Base-by-base conservation (phyloP, 2,329 filamentous ascomycete genomes). In the Nothomitra cinnamomea region DNA sequence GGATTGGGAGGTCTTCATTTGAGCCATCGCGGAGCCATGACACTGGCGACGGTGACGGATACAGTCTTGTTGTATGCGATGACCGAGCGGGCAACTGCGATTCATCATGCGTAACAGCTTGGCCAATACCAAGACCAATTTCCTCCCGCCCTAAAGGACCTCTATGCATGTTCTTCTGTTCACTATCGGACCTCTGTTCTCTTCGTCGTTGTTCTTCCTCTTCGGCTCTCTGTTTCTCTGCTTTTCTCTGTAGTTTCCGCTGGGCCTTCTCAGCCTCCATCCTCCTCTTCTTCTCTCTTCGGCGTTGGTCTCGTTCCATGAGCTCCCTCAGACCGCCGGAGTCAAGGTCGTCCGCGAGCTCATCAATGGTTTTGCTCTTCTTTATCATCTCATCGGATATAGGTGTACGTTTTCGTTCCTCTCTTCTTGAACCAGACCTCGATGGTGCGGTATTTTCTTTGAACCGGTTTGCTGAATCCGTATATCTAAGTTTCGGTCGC, bases 251-350 rank as follows among this genome's bases (percentile, higher is more conserved):
- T 22, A 92, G 68, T 55, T 77, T 79, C 53, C 76, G 75, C 58
- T 84, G 79, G 22, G 82, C 68, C 58, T 76, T 79, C 57, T 87
- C 80, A 57, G 80, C 78, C 21, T 90, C 83, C 38, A 75, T 74
- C 55, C 77, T 72, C 53, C 76, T 78, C 67, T 85, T 89, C 64
- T 80, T 80, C 59, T 95, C 86, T 58, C 77, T 80, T 55, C 92
- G 78, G 61, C 89, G 79, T 59, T 82, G 76, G 62, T 98, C 92
- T 56, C 92, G 75, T 61, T 98, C 92, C 78, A 98, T 83, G 28
- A 96, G 73, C 63, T 94, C 85, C 55, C 90, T 78, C 40, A 98
- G 66, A 60, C 87, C 89, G 52, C 83, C 79, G 2, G 92, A 85
- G 67, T 87, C 87, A 53, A 98, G 73, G 56, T 86, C 83, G 63